These are phyloP conservation scores for Oenanthe sinensis DNA, from an alignment of 129 eudicot genomes.

Conservation along the genomic window DNA sequence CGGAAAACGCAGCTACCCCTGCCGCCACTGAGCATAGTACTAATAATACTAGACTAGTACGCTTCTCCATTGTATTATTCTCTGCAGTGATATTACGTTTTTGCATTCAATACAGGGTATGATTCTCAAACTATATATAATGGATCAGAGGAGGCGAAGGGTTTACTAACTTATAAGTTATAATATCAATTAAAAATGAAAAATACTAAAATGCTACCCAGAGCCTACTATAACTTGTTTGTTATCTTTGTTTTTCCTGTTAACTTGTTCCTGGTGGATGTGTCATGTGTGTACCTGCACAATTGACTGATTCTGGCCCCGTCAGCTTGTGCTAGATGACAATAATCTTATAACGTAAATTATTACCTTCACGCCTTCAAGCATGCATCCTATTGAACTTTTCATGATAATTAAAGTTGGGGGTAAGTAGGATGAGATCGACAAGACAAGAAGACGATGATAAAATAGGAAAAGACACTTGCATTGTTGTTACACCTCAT, in stretches of 20 bases:
- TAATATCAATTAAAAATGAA: too few relatives aligned
- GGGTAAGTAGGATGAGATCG: too few relatives aligned
- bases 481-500: too few relatives aligned
- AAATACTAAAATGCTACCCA: too few relatives aligned
- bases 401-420: too few relatives aligned
- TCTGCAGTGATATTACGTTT: neutral
- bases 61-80: neutral
- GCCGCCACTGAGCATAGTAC: neutral
- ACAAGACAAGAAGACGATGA: too few relatives aligned
- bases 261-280: neutral
- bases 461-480: too few relatives aligned
- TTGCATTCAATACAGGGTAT: neutral
- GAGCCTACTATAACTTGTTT: neutral
- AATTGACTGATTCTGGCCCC: neutral
- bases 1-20: neutral
- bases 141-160: neutral
- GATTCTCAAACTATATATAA: neutral
- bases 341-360: too few relatives aligned
- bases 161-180: too few relatives aligned
- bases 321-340: too few relatives aligned
- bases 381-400: too few relatives aligned
- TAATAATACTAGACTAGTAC: neutral
- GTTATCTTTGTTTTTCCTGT: neutral
- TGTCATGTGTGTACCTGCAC: neutral
- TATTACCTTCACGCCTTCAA: too few relatives aligned